Evolutionary conservation across 768 basidiomycete species (phyloP).

Genomic region (Rhodotorula kratochvilovae): DNA sequence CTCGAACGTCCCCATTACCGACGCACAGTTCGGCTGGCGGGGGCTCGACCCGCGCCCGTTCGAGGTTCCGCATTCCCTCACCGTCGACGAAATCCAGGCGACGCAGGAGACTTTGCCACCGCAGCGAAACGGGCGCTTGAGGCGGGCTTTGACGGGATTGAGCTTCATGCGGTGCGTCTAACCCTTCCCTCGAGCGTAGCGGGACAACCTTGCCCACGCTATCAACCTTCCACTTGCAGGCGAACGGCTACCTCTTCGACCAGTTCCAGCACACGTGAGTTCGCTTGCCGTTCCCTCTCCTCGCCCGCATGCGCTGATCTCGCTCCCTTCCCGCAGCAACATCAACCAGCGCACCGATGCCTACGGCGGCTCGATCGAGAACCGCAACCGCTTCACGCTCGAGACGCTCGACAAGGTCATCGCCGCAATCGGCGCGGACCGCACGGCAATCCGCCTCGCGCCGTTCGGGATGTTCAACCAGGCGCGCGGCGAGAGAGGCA

Average conservation of each 20-base stretch:
- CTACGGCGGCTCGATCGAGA: conserved; percentile 66
- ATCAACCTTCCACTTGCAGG: too few relatives aligned
- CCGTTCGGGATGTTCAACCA: conserved; percentile 44
- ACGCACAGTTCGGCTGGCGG: conserved; percentile 7
- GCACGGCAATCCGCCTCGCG: conserved; percentile 59
- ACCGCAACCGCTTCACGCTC: conserved; percentile 57
- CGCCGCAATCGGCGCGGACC: conserved; percentile 56
- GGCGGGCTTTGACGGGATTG: conserved; percentile 69
- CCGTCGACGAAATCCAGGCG: conserved; percentile 55
- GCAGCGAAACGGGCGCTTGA: conserved; percentile 54
- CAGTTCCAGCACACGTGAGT: conserved; percentile 38
- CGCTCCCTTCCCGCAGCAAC: conserved; percentile 1
- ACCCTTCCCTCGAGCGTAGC: not conserved
- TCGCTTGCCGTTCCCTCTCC: not conserved
- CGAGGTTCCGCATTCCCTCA: conserved; percentile 33
- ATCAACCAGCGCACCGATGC: conserved; percentile 48
- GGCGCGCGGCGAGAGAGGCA: conserved; percentile 36
- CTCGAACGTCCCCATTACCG: conserved; percentile 22
- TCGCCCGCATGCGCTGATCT: not conserved
- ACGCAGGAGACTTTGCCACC: conserved; percentile 53
- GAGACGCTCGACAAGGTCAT: conserved; percentile 58
- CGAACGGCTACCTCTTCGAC: conserved; percentile 35
- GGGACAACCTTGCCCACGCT: too few relatives aligned
- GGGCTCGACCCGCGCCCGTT: conserved; percentile 18
- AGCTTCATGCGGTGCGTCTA: conserved; percentile 48